Evolutionary conservation across 148 eudicot species (phyloP).

Genomic region (Limonium bicolor): DNA sequence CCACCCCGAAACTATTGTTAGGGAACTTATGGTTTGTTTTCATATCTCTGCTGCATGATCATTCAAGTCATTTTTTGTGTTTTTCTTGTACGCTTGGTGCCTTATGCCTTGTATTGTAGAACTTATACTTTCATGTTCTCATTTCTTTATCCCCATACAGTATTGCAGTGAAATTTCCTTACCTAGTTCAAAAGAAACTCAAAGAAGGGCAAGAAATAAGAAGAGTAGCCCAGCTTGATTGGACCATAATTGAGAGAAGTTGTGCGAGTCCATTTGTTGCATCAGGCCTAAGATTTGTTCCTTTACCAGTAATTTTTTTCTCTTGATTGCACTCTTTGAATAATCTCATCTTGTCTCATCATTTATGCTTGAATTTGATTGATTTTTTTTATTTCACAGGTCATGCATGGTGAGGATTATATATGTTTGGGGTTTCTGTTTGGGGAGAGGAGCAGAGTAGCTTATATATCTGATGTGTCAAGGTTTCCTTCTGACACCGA

Average conservation of each 20-base stretch:
- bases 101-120: too few relatives aligned
- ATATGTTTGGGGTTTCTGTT: conserved; percentile 74
- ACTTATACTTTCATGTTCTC: neutral
- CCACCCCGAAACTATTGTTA: too few relatives aligned
- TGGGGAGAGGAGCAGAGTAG: conserved; percentile 60
- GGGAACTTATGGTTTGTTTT: too few relatives aligned
- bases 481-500: conserved; percentile 65
- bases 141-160: conserved; percentile 19
- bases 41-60: too few relatives aligned
- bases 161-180: conserved; percentile 69
- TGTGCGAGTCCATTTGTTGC: conserved; percentile 42
- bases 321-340: conserved; percentile 6
- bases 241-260: conserved; percentile 48
- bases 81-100: too few relatives aligned
- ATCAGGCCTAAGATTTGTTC: conserved; percentile 45
- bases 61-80: too few relatives aligned
- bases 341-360: neutral
- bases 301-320: conserved; percentile 70
- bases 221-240: conserved; percentile 71
- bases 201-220: conserved; percentile 85
- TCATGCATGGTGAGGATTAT: conserved; percentile 99
- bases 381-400: conserved; percentile 20
- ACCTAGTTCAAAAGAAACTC: conserved; percentile 54
- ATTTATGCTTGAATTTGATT: neutral
- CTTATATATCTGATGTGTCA: conserved; percentile 84